These are phyloP conservation scores for Eucalyptus curtisii DNA, from an alignment of 345 rosid genomes.

Conservation along the genomic window DNA sequence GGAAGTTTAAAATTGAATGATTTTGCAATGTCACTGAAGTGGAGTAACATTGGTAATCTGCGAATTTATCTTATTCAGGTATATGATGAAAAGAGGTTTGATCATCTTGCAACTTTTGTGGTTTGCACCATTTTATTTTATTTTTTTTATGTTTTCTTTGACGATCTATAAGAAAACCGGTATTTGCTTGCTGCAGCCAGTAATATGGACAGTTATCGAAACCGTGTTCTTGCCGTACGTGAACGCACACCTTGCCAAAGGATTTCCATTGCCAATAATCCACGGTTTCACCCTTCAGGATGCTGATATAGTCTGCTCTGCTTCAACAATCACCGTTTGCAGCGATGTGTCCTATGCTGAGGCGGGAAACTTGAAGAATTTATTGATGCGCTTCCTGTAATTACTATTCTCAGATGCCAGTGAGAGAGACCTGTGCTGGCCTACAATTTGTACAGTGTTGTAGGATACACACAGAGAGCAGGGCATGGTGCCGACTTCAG, in stretches of 20 bases:
- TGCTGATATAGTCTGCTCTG: conserved; percentile 44
- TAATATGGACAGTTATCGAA: conserved; percentile 78
- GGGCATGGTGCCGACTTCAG: not conserved
- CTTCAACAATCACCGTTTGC: conserved; percentile 51
- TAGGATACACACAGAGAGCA: not conserved
- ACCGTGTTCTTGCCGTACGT: conserved; percentile 76
- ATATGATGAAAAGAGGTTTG: not conserved
- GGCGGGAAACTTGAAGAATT: not conserved
- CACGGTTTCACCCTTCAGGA: conserved; percentile 70
- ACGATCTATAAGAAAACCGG: not conserved
- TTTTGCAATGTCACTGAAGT: conserved; percentile 69
- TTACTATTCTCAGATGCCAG: not conserved
- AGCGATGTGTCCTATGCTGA: conserved; percentile 48
- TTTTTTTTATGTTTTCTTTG: not conserved
- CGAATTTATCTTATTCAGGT: conserved; percentile 74
- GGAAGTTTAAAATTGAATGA: conserved; percentile 63
- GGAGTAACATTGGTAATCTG: conserved; percentile 89
- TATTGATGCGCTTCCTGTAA: not conserved
- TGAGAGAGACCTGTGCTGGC: not conserved
- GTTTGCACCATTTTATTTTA: not conserved
- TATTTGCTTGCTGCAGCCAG: conserved; percentile 49
- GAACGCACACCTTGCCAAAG: conserved; percentile 58
- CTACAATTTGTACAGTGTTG: not conserved
- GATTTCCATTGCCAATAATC: conserved; percentile 84
- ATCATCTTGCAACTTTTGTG: not conserved